phyloP scores from a whole-genome alignment of 1,284 basidiomycete species.

The Tilletia setariae region DNA sequence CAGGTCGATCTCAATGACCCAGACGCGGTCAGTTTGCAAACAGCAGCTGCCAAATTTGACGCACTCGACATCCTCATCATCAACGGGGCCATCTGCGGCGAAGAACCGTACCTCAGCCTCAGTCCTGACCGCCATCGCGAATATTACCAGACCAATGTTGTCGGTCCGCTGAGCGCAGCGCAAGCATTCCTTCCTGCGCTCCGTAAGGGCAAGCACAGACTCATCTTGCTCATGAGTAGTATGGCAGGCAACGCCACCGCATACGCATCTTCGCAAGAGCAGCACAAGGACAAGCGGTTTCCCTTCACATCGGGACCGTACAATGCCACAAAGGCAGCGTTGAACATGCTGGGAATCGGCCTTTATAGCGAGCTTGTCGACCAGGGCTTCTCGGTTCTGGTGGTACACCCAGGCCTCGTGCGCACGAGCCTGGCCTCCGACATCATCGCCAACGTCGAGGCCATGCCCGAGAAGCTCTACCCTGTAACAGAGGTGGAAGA shows the following conservation, averaged over 20 bases:
- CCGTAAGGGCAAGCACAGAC: slow-evolving; percentile 16
- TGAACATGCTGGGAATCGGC: slow-evolving; percentile 20
- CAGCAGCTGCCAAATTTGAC: slow-evolving; percentile 13
- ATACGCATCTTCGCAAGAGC: not conserved
- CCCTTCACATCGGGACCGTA: not conserved
- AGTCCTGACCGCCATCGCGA: not conserved
- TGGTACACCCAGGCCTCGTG: slow-evolving; percentile 21
- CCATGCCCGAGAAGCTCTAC: not conserved
- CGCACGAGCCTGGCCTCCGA: slow-evolving; percentile 13
- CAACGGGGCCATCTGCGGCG: slow-evolving; percentile 17
- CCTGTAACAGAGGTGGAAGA: not conserved
- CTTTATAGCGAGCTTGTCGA: slow-evolving; percentile 18
- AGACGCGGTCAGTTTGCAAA: slow-evolving; percentile 10
- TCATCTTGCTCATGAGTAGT: slow-evolving; percentile 19
- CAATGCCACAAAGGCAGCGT: slow-evolving; percentile 19
- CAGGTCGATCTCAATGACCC: slow-evolving; percentile 16
- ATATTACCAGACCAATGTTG: slow-evolving; percentile 18
- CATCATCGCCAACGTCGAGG: not conserved
- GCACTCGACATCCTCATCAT: slow-evolving; percentile 19
- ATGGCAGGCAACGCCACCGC: not conserved
- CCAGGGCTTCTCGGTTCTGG: slow-evolving; percentile 21
- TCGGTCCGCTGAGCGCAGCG: slow-evolving; percentile 18
- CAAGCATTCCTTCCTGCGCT: slow-evolving; percentile 21
- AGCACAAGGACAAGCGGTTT: not conserved
- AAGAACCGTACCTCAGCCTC: slow-evolving; percentile 9